Percentiles rank a stretch among this genome's conserved stretches.
Evolutionary conservation across 768 basidiomycete genomes (phyloP).

Genomic region (Nevesoporus exiguus): DNA sequence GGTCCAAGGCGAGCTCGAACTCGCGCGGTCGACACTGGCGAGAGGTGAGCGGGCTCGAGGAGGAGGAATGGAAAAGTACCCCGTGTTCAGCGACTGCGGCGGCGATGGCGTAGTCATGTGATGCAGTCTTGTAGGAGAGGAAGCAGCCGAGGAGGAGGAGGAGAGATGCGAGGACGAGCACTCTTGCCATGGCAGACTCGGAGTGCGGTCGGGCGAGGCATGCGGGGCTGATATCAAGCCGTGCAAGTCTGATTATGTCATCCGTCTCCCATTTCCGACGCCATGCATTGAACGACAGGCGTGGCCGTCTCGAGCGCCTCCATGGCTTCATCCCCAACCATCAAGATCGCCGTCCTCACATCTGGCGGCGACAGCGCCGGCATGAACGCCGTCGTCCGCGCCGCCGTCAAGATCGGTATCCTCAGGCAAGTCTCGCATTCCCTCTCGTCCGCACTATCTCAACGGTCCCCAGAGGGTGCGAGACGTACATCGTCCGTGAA

Average conservation of each 20-base stretch:
- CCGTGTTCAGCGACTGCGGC: neutral
- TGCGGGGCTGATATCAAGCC: neutral
- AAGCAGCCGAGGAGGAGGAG: slow-evolving; percentile 55
- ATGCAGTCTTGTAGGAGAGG: no score
- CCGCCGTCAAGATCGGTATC: slow-evolving; percentile 90
- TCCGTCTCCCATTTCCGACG: neutral
- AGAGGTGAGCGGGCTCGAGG: neutral
- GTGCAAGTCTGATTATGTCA: slow-evolving; percentile 14
- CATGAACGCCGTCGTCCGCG: slow-evolving; percentile 93
- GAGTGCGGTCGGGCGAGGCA: neutral
- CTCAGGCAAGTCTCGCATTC: slow-evolving; percentile 62
- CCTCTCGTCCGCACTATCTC: neutral
- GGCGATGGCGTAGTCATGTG: no score
- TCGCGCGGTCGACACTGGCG: slow-evolving; percentile 64
- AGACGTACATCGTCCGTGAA: slow-evolving; percentile 94
- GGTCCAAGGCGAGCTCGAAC: slow-evolving; percentile 43
- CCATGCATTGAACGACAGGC: neutral
- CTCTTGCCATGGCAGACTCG: slow-evolving; percentile 58
- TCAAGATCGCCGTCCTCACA: slow-evolving; percentile 94
- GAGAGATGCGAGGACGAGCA: slow-evolving; percentile 50
- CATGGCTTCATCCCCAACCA: slow-evolving; percentile 25
- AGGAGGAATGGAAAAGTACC: neutral
- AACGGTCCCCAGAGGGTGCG: slow-evolving; percentile 64
- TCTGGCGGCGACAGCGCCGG: slow-evolving; percentile 98
- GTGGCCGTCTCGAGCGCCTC: no score